Evolutionary conservation across 176 grass and related monocot species (phyloP), one percentile per base, ranked within the genome.

Genomic region (Oryza coarctata): DNA sequence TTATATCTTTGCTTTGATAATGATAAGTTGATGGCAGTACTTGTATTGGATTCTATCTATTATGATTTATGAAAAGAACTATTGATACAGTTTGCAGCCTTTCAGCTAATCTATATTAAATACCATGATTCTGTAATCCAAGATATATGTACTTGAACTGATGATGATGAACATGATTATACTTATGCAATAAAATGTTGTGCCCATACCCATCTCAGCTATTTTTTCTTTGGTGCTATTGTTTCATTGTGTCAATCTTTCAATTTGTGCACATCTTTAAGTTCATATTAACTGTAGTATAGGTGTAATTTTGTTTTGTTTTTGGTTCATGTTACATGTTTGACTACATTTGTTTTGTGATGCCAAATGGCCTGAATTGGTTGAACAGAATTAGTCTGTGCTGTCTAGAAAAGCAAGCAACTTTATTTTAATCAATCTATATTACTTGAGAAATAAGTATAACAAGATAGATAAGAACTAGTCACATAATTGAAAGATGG

Each of bases 211-310:
- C 2, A 61, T 44, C 34, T 77, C 25, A 41, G 9, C 9, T 65
- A 36, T 78, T 63, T 18, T 29, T 82, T 18, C 36, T 58, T 47
- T 74, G 6, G 40, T 83, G 39, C 9, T 78, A 32, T 26, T 65
- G 58, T 35, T 85, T 70, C 65, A 63, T 30, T 11, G 1, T 34
- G 9, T 6, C 2, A 44, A n/a, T 4, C 14, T 12, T 77, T 80
- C 5, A 45, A 68, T 74, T 14, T 61, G 30, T 0, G 3, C 64
- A 35, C 10, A 14, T 18, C 76, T 29, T 47, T 18, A 34, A 14
- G 25, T 34, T 26, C 34, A 34, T 31, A 23, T 43, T 34, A 40
- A 80, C 3, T 80, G 43, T 41, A 67, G 31, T 27, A 79, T 67
- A 49, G 65, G 6, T 66, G 64, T 49, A 29, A 36, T 34, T 78